Percentiles rank a stretch among this genome's conserved stretches.
Conservation (phyloP, 495 filamentous ascomycete genomes). For the Polyplosphaeria fusca region DNA sequence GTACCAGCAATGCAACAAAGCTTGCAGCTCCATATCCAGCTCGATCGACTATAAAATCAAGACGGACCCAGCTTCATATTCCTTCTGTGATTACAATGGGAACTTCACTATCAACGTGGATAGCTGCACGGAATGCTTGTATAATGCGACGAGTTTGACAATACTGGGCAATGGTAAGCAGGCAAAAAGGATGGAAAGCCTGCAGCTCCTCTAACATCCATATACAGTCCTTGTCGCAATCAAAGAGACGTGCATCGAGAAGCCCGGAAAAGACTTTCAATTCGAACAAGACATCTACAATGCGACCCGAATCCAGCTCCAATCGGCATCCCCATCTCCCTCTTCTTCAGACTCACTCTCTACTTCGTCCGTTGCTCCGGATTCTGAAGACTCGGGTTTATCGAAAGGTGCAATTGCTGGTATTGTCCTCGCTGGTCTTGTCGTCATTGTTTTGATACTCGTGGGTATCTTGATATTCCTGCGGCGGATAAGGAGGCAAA, state of each 20-base stretch:
- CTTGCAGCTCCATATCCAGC: neutral
- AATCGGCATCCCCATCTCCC: neutral
- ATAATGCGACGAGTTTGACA: neutral
- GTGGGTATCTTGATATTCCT: neutral
- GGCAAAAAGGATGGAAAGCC: neutral
- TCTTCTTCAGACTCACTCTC: neutral
- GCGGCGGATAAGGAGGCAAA: neutral
- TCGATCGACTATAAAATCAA: neutral
- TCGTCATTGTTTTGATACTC: neutral
- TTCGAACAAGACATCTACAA: neutral
- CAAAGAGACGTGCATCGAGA: constrained; percentile 2
- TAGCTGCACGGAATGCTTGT: constrained; percentile 1
- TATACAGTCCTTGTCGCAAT: neutral
- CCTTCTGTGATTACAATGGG: neutral
- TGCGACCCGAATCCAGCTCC: neutral
- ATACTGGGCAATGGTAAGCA: constrained; percentile 2
- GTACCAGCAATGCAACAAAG: constrained; percentile 1
- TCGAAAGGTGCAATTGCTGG: neutral
- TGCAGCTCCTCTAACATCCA: neutral
- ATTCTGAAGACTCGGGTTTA: neutral
- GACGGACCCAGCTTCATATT: neutral
- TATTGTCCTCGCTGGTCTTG: neutral
- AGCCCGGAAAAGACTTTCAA: neutral
- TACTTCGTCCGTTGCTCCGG: neutral
- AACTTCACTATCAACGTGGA: constrained; percentile 1